phyloP scores from a whole-genome alignment of 176 grass and related monocot species.

The Ananas comosus region DNA sequence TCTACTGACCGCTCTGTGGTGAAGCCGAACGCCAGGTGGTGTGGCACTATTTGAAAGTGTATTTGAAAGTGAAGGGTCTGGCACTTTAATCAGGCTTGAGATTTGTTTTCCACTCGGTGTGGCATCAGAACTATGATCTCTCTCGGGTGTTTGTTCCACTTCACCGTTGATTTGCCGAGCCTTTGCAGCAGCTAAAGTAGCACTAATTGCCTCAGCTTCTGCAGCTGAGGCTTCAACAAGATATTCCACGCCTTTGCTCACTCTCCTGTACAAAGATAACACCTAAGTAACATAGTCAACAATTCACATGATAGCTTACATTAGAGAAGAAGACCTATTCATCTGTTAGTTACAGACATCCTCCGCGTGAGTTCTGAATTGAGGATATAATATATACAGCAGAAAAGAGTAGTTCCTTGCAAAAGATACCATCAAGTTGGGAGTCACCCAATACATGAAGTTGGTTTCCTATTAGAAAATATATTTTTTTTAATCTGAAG shows the following conservation, averaged over 20 bases:
- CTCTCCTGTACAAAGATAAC: constrained; percentile 40
- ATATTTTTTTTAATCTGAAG: no score
- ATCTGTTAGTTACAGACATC: no score
- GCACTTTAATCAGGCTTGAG: constrained; percentile 64
- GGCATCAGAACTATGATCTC: constrained; percentile 47
- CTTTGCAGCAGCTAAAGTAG: constrained; percentile 81
- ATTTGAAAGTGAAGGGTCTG: constrained; percentile 42
- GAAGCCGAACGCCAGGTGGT: constrained; percentile 79
- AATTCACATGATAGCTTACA: neutral
- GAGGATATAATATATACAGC: no score
- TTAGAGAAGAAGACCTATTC: neutral
- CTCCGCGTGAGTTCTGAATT: no score
- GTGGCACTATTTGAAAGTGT: constrained; percentile 41
- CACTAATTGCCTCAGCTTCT: constrained; percentile 87
- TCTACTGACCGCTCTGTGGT: constrained; percentile 96
- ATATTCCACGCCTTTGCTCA: constrained; percentile 89
- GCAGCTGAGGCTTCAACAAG: constrained; percentile 84
- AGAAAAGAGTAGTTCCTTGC: no score
- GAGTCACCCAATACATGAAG: no score
- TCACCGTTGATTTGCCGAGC: constrained; percentile 81
- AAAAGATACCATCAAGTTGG: no score
- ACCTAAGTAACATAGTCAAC: neutral
- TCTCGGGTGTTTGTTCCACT: constrained; percentile 51
- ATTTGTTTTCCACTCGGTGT: constrained; percentile 42
- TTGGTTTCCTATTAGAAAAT: no score